These are phyloP conservation scores for Leishmania arabica DNA, from an alignment of 208 protist species.

Conservation along the genomic window DNA sequence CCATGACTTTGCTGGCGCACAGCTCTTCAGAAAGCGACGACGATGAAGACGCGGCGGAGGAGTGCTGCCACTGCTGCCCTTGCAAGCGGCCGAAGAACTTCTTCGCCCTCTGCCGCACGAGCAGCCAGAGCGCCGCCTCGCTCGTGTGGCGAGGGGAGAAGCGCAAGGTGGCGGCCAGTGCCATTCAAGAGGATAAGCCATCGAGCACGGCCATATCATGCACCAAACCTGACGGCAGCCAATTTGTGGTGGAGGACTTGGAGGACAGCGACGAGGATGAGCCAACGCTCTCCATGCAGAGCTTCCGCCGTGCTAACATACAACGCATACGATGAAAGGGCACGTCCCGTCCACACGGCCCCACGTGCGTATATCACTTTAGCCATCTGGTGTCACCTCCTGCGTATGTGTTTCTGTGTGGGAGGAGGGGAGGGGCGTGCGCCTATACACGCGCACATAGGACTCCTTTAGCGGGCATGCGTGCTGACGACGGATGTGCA, in stretches of 20 bases:
- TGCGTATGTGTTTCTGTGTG: background rate
- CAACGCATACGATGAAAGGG: constrained; percentile 23
- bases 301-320: constrained; percentile 37
- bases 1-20: background rate
- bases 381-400: too few species aligned
- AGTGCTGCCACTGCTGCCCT: constrained; percentile 59
- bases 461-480: too few species aligned
- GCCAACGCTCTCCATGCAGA: constrained; percentile 49
- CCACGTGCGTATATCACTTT: background rate
- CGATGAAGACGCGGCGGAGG: constrained; percentile 6
- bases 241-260: constrained; percentile 24
- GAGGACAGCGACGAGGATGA: constrained; percentile 43
- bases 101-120: constrained; percentile 27
- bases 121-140: background rate
- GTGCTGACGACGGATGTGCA: background rate
- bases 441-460: background rate
- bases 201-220: background rate
- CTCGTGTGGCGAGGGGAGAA: background rate
- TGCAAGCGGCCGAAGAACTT: constrained; percentile 47
- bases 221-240: background rate
- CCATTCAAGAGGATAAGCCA: background rate
- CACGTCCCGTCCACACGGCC: background rate
- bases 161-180: background rate
- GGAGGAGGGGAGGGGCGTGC: background rate
- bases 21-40: background rate